phyloP scores from a whole-genome alignment of 768 basidiomycete species.

The Suillus placidus region DNA sequence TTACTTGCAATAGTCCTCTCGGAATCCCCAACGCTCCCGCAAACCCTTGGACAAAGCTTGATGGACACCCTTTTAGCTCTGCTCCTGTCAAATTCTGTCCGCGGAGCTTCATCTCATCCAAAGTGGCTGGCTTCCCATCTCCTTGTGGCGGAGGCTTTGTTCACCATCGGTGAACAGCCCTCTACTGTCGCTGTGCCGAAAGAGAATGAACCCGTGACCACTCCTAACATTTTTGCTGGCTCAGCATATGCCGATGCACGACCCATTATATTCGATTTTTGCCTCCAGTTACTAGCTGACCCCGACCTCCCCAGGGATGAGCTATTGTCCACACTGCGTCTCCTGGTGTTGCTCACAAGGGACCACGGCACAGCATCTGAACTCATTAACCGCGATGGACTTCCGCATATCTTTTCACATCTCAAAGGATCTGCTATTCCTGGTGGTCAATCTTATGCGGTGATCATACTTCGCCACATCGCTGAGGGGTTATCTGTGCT shows the following conservation, averaged over 20 bases:
- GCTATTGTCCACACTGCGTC: slow-evolving; percentile 75
- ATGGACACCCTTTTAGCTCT: slow-evolving; percentile 72
- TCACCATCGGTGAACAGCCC: slow-evolving; percentile 77
- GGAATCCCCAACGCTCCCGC: slow-evolving; percentile 67
- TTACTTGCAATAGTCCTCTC: slow-evolving; percentile 82
- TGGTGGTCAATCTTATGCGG: slow-evolving; percentile 81
- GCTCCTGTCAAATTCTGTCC: slow-evolving; percentile 57
- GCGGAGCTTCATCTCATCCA: slow-evolving; percentile 62
- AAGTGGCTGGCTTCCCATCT: slow-evolving; percentile 89
- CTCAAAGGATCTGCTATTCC: slow-evolving; percentile 58
- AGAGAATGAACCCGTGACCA: slow-evolving; percentile 63
- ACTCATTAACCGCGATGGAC: slow-evolving; percentile 70
- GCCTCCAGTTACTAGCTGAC: slow-evolving; percentile 67
- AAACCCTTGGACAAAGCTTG: slow-evolving; percentile 55
- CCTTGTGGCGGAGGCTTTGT: slow-evolving; percentile 81
- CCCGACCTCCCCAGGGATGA: slow-evolving; percentile 76
- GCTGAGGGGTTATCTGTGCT: slow-evolving; percentile 76
- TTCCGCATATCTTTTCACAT: slow-evolving; percentile 65
- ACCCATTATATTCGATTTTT: slow-evolving; percentile 72
- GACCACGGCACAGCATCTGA: slow-evolving; percentile 63
- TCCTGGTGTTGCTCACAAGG: slow-evolving; percentile 84
- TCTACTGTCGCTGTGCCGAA: slow-evolving; percentile 64
- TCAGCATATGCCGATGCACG: slow-evolving; percentile 65
- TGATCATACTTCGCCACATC: slow-evolving; percentile 88
- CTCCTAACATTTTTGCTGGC: slow-evolving; percentile 57